Evolutionary conservation across 352 stramenopile species (phyloP), one percentile per base, ranked within the genome.

Genomic region (Phytopythium cucurbitacearum): DNA sequence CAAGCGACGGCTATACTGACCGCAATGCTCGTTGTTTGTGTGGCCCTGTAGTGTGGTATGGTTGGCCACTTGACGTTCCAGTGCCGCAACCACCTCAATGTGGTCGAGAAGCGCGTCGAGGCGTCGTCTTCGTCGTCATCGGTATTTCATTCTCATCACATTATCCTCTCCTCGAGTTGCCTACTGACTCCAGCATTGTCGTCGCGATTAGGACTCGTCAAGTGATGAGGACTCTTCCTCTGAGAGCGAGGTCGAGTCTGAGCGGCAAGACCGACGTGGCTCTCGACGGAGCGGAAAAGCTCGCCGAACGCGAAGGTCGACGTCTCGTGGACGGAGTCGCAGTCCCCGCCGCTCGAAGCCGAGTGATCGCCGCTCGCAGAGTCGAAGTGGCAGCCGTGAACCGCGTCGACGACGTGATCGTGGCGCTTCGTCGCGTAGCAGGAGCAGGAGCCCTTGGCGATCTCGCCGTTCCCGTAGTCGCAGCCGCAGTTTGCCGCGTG

Each of bases 1-100:
- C 10, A 39, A 7, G 3, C 43, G 43, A 12, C 7, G 21, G 21
- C 21, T 28, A 28, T 21, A 38, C 12, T 4, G 7, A 12, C 8
- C 5, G 44, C 5, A 0, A 15, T 53, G 36, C 36, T 13, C n/a
- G 7, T 60, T 13, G 40, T 50, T 46, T 45, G 15, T 3, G 42
- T 49, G 47, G 13, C 47, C 8, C 39, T 58, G 13, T 49, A 88
- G 80, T 97, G 89, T 49, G 86, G 86, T 7, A 92, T 93, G 82
- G 73, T 96, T 42, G 89, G 89, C n/a, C 89, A 97, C 53, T 69
- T 97, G 52, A 95, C 86, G 13, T 96, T 96, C 64, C 89, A 97
- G 64, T 96, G 89, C 56, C 64, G 87, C 12, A 97, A 97, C 56
- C 68, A 88, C 65, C 67, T 90, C 32, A 69, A 63, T 16, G 69